A percentile compares a stretch with the other conserved stretches of the same genome.
phyloP scores from a whole-genome alignment of 176 grass and related monocot species.

The Olyra latifolia region DNA sequence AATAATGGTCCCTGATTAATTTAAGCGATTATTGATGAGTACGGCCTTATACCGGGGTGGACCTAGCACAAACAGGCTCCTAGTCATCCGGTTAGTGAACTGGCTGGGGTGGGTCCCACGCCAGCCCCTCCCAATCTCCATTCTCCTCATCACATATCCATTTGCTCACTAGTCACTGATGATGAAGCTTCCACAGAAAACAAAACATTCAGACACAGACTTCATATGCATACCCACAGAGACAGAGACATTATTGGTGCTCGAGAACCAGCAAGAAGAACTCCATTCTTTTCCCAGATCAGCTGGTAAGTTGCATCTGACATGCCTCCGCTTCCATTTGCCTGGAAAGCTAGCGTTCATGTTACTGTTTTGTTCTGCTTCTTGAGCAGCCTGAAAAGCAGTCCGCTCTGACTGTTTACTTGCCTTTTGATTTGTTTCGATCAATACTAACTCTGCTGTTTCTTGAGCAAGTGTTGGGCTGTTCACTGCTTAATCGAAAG shows the following conservation, averaged over 20 bases:
- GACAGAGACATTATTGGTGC: background rate
- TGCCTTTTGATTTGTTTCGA: background rate
- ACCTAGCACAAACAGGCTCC: background rate
- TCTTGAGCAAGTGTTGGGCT: background rate
- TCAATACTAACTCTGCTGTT: background rate
- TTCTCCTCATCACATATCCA: slow-evolving; percentile 54
- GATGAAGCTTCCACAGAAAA: slow-evolving; percentile 1
- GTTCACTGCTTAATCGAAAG: background rate
- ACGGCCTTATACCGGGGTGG: background rate
- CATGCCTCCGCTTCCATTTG: background rate
- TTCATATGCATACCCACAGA: background rate
- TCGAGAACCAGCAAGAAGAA: background rate
- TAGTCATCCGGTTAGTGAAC: background rate
- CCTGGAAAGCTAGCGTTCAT: background rate
- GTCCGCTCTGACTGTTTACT: background rate
- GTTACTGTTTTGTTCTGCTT: background rate
- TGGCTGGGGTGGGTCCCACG: background rate
- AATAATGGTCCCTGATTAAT: background rate
- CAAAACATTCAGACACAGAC: background rate
- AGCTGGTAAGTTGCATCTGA: background rate
- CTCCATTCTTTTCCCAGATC: background rate
- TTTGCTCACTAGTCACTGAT: background rate
- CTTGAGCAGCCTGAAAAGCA: background rate
- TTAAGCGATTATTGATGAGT: background rate
- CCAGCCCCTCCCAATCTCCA: slow-evolving; percentile 26